These are phyloP conservation scores for Haberlea rhodopensis DNA, from an alignment of 257 asterid genomes.

Conservation along the genomic window DNA sequence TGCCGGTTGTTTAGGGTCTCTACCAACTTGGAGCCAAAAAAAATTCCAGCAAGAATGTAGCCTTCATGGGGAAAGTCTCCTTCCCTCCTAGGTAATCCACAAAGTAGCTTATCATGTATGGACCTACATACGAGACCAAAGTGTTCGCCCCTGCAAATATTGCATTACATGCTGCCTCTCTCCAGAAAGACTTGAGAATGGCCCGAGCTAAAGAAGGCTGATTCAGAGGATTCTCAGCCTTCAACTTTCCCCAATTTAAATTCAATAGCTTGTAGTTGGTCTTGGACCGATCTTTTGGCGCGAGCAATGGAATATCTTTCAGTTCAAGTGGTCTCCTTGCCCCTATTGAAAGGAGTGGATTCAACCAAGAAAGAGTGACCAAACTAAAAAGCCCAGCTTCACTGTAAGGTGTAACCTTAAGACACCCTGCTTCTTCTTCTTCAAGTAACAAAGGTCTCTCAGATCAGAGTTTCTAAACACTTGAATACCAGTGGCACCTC, in stretches of 20 bases:
- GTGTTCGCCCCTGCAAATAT: slow-evolving; percentile 73
- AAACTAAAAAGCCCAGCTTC: slow-evolving; percentile 89
- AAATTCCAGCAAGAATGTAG: slow-evolving; percentile 69
- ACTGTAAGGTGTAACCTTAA: slow-evolving; percentile 75
- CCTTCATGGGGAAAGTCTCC: slow-evolving; percentile 68
- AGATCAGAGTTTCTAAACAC: slow-evolving; percentile 60
- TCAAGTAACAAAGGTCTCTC: slow-evolving; percentile 52
- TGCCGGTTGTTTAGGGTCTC: slow-evolving; percentile 78
- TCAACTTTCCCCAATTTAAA: slow-evolving; percentile 79
- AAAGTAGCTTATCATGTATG: slow-evolving; percentile 83
- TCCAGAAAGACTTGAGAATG: slow-evolving; percentile 78
- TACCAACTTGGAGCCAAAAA: slow-evolving; percentile 69
- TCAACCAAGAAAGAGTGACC: slow-evolving; percentile 88
- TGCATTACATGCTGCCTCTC: slow-evolving; percentile 78
- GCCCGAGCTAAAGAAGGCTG: slow-evolving; percentile 90
- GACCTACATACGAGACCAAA: slow-evolving; percentile 82
- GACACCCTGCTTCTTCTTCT: slow-evolving; percentile 94
- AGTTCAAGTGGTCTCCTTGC: slow-evolving; percentile 93
- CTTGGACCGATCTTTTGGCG: slow-evolving; percentile 84
- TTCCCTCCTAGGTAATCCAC: slow-evolving; percentile 75
- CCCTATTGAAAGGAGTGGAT: slow-evolving; percentile 87
- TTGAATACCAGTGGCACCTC: slow-evolving; percentile 66
- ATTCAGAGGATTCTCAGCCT: slow-evolving; percentile 53
- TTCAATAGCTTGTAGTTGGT: slow-evolving; percentile 68
- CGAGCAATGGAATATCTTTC: slow-evolving; percentile 81